A percentile compares a stretch with the other conserved stretches of the same genome.
Evolutionary conservation across 305 asterid genomes (phyloP).

Genomic region (Fraxinus sp.): DNA sequence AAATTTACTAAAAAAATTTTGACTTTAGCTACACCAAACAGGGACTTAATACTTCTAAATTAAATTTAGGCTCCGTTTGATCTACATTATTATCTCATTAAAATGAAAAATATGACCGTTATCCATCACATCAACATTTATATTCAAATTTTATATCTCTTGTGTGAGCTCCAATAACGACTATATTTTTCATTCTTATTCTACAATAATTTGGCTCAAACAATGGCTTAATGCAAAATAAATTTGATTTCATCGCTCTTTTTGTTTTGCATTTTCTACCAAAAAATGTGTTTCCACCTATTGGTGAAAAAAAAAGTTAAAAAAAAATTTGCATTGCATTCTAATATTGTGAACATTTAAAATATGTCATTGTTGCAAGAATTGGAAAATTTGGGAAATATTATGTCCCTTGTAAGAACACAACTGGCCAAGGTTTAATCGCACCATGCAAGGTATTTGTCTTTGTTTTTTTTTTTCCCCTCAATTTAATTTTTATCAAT

Average conservation of each 20-base stretch:
- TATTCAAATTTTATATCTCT: no score
- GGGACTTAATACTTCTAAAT: background rate
- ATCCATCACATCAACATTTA: no score
- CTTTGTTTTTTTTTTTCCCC: background rate
- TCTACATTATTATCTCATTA: no score
- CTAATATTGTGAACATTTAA: background rate
- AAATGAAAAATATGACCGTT: no score
- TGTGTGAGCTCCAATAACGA: no score
- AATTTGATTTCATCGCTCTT: background rate
- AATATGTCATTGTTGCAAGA: background rate
- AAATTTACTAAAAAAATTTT: no score
- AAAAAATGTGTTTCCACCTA: background rate
- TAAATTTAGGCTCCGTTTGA: background rate
- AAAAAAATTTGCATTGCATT: background rate
- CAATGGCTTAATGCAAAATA: background rate
- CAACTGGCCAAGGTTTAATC: background rate
- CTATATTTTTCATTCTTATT: no score
- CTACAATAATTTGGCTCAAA: no score
- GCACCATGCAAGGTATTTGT: background rate
- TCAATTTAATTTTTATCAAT: background rate
- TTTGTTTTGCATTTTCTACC: background rate
- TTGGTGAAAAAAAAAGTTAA: background rate
- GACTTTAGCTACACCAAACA: background rate
- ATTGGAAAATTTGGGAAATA: background rate
- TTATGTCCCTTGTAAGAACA: background rate